Percentiles rank a stretch among this genome's conserved stretches.
These are phyloP conservation scores for Boletus edulis DNA, from an alignment of 768 basidiomycete genomes.

Conservation along the genomic window DNA sequence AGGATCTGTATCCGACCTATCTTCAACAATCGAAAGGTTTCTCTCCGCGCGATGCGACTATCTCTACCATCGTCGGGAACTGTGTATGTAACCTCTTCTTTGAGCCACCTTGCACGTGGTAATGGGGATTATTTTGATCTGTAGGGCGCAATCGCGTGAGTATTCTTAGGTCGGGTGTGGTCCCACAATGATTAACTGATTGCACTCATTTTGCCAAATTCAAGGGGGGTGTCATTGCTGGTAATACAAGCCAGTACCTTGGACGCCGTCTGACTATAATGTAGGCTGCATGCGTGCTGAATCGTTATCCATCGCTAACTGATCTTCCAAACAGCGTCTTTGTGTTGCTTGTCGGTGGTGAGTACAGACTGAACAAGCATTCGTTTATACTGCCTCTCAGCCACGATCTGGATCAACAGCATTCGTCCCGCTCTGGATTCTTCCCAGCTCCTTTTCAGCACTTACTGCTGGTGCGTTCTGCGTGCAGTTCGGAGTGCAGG, in stretches of 20 bases:
- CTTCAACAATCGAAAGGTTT: slow-evolving; percentile 63
- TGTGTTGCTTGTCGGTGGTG: slow-evolving; percentile 27
- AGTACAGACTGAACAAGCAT: not conserved
- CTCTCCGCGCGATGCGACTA: slow-evolving; percentile 52
- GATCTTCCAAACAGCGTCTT: slow-evolving; percentile 14
- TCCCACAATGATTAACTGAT: not conserved
- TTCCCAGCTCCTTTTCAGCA: slow-evolving; percentile 64
- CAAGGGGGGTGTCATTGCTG: slow-evolving; percentile 70
- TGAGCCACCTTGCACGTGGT: not conserved
- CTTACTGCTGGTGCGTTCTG: slow-evolving; percentile 86
- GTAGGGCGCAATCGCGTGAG: slow-evolving; percentile 46
- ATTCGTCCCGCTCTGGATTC: slow-evolving; percentile 81
- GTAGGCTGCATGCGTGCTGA: slow-evolving; percentile 1
- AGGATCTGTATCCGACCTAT: slow-evolving; percentile 83
- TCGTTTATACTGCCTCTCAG: not conserved
- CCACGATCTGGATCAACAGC: slow-evolving; percentile 17
- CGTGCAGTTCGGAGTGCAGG: slow-evolving; percentile 85
- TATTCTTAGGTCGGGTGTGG: slow-evolving; percentile 10
- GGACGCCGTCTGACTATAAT: slow-evolving; percentile 85
- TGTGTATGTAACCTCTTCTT: slow-evolving; percentile 40
- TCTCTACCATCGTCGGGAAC: slow-evolving; percentile 81
- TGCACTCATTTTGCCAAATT: not conserved
- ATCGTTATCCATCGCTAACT: not conserved
- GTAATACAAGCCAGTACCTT: slow-evolving; percentile 68
- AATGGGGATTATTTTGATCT: not conserved